Evolutionary conservation across 805 yeast genomes (phyloP), one percentile per base, ranked within the genome.

Genomic region (Candida railenensis): DNA sequence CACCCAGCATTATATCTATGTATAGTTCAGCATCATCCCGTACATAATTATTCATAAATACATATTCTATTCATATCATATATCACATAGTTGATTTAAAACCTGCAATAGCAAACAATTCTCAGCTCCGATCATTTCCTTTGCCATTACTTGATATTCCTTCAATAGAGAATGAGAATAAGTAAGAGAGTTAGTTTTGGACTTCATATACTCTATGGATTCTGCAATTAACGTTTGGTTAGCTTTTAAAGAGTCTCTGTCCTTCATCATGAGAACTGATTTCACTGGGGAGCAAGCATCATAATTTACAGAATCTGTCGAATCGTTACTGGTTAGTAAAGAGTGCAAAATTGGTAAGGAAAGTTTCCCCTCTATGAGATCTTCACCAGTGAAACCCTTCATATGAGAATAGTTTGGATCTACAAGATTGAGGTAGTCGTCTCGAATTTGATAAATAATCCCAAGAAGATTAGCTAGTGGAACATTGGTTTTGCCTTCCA

Each of bases 341-440:
- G 68, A 61, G 62, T 89, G 94, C 15, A 91, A 77, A 2, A 91
- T 81, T 0, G 97, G 97, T 51, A 88, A 86, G 0, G 96, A 88
- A 49, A 86, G 80, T 63, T 90, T 91, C 0, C 97, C 97, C 61
- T 91, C 97, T 0, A 89, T 81, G 25, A 91, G 76, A 59, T 91
- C 98, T 56, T 91, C 97, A 4, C 74, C 72, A 44, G 89, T 81
- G 51, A 78, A 78, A 2, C 75, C 75, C 2, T 96, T 96, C 74
- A 88, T 87, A 59, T 81, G 82, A 20, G 69, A 61, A 41, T 74
- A 67, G 9, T 66, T 65, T 20, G 69, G 73, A 43, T 81, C 76
- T 21, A 75, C 74, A 44, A 91, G 65, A 57, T 91, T 91, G 53
- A 87, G 62, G 50, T 83, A 85, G 62, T 91, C 98, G 62, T 91